Conservation (phyloP, 2,329 filamentous ascomycete species). For the Cryphonectria parasitica region DNA sequence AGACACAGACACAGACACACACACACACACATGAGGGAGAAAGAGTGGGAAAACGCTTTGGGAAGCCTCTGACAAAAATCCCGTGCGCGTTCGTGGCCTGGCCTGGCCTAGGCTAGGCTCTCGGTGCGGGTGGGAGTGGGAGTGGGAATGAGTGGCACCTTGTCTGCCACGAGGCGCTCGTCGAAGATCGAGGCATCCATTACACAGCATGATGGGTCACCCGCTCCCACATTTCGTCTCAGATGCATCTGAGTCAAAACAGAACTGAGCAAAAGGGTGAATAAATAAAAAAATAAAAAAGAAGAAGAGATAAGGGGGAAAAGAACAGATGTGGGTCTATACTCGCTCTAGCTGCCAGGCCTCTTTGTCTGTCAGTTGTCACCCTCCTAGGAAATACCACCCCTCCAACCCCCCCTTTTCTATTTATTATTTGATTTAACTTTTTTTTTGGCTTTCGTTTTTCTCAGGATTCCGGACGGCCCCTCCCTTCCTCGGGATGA, state of each 20-base stretch:
- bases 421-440: not conserved
- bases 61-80: not conserved
- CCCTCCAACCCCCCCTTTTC: not conserved
- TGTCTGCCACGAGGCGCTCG: slow-evolving; percentile 27
- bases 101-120: not conserved
- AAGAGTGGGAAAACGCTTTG: not conserved
- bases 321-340: not conserved
- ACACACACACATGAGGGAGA: not conserved
- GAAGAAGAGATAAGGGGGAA: not conserved
- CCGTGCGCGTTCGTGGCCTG: not conserved
- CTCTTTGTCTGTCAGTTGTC: not conserved
- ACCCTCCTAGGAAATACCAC: not conserved
- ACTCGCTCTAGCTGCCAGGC: not conserved
- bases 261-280: not conserved
- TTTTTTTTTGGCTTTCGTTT: not conserved
- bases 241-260: slow-evolving; percentile 29
- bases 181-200: slow-evolving; percentile 21
- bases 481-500: slow-evolving; percentile 23
- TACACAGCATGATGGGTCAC: slow-evolving; percentile 20
- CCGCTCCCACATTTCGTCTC: slow-evolving; percentile 18
- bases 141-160: slow-evolving; percentile 3
- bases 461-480: not conserved
- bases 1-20: too few species aligned
- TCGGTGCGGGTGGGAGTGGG: slow-evolving; percentile 7
- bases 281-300: not conserved